These are phyloP conservation scores for Nicotiana paniculata DNA, from an alignment of 257 asterid genomes.

Conservation along the genomic window DNA sequence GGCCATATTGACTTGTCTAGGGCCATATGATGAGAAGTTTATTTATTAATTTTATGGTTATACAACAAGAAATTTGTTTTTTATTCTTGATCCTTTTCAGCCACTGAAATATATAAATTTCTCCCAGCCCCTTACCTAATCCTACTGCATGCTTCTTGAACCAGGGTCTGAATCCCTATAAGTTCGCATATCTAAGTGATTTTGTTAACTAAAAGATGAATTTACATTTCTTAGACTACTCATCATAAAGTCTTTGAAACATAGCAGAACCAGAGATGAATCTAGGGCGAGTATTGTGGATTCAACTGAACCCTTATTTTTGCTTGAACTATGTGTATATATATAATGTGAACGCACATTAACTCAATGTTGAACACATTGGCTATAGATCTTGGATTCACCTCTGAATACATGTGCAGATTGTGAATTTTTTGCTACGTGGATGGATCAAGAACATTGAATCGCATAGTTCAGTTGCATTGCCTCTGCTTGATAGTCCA, in stretches of 20 bases:
- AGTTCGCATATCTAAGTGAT: background rate
- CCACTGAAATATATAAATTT: background rate
- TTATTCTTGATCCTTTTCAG: background rate
- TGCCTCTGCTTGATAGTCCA: conserved; percentile 59
- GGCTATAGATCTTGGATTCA: background rate
- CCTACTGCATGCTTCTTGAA: background rate
- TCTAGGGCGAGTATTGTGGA: background rate
- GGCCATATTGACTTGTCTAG: too few relatives aligned
- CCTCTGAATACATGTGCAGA: conserved; percentile 30
- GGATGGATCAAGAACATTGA: conserved; percentile 84
- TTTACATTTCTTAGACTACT: background rate
- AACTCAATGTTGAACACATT: background rate
- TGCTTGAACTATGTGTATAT: background rate
- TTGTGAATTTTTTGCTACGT: conserved; percentile 72
- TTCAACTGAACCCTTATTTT: background rate
- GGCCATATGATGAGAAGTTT: too few relatives aligned
- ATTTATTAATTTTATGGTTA: too few relatives aligned
- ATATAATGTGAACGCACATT: background rate
- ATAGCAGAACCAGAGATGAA: background rate
- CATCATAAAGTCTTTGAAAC: background rate
- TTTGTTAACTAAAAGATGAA: background rate
- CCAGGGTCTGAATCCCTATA: background rate
- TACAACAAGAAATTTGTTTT: too few relatives aligned
- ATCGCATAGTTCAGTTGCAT: conserved; percentile 42
- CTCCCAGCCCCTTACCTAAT: background rate